Base-by-base conservation (phyloP, 73 alveolate genomes). In the Paramecium biaurelia region DNA sequence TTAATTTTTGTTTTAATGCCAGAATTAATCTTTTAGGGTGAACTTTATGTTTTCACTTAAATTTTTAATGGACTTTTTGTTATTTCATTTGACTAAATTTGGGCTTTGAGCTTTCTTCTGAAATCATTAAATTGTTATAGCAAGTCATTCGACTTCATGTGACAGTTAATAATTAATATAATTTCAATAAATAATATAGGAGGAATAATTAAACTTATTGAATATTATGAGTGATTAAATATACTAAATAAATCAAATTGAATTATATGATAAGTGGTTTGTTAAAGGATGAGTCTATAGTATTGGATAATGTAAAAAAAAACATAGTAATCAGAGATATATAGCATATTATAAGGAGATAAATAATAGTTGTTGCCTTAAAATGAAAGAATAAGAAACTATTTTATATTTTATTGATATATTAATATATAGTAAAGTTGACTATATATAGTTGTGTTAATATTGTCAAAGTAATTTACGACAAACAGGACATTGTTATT, bases 311-410 rank as follows among this genome's bases (percentile, higher is more conserved):
- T 18, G 15, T 32, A 49, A 32, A 15, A n/a, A 32, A 35, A 20
- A 0, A 34, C 1, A 10, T 6, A 2, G 4, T 32, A 72, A 72
- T 70, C 11, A 26, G 30, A 26, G 57, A 32, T 7, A 70, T 70
- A 70, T 70, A 10, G 85, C 38, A 30, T 28, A 15, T 15, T 95
- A 97, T 96, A 92, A 94, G 95, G 21, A 99, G 37, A n/a, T n/a
- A n/a, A n/a, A n/a, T 32, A 32, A 32, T 32, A 32, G 37, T 32
- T 28, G 63, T 72, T 34, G 20, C 35, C 4, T 34, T 38, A 67
- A 35, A 72, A 72, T 72, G 0, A 38, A 72, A 34, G 9, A 15
- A 4, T n/a, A 14, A 14, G 49, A 63, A 63, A 1, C 21, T 63
- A 12, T 4, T 7, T n/a, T n/a, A 10, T 24, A 2, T 0, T 2